Evolutionary conservation across 305 asterid genomes (phyloP).

Genomic region (Solanum aculeatissimum): DNA sequence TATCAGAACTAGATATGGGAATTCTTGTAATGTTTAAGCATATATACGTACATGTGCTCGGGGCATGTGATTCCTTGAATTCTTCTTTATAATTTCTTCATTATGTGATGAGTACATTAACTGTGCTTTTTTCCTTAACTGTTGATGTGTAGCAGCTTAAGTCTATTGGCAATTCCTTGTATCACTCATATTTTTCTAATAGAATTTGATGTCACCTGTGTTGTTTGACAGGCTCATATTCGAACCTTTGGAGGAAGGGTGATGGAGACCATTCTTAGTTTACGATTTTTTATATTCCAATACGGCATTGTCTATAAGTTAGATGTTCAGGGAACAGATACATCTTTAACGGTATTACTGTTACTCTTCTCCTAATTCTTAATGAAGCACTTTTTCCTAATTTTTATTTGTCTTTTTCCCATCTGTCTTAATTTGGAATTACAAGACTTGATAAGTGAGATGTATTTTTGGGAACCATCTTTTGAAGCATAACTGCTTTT

Average conservation of each 20-base stretch:
- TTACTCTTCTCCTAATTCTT: not conserved
- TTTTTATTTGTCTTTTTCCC: not conserved
- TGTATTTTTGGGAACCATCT: not conserved
- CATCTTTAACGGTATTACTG: conserved; percentile 64
- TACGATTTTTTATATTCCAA: conserved; percentile 91
- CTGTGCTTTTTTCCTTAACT: not conserved
- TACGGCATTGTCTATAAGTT: conserved; percentile 87
- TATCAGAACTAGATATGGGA: not conserved
- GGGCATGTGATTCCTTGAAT: not conserved
- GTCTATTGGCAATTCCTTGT: not conserved
- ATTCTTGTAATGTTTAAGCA: not conserved
- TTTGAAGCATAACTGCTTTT: not conserved
- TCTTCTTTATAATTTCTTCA: not conserved
- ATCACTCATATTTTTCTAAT: not conserved
- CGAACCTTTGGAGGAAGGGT: conserved; percentile 83
- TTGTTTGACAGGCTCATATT: conserved; percentile 75
- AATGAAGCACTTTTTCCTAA: not conserved
- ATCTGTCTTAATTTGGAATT: not conserved
- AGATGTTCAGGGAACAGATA: conserved; percentile 48
- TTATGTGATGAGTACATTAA: not conserved
- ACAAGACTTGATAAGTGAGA: not conserved
- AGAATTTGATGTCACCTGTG: not conserved
- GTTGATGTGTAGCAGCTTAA: not conserved
- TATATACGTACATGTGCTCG: not conserved
- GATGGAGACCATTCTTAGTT: conserved; percentile 84